A percentile compares a stretch with the other conserved stretches of the same genome.
Evolutionary conservation across 768 basidiomycete genomes (phyloP).

Genomic region (Mycena latifolia): DNA sequence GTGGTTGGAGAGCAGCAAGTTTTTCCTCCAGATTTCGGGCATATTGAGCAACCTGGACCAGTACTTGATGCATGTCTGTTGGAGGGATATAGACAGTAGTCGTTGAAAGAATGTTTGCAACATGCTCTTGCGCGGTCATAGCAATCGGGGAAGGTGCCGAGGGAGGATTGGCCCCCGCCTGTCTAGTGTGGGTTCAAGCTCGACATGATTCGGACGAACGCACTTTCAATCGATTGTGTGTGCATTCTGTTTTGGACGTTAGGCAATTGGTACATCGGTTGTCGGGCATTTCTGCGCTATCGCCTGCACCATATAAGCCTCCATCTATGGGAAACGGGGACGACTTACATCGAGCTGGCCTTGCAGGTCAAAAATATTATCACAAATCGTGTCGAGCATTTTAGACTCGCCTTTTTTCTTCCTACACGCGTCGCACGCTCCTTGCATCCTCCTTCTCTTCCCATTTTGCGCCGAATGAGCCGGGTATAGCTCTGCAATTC

Average conservation of each 20-base stretch:
- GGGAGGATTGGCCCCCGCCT: too few relatives aligned
- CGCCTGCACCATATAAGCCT: slow-evolving; percentile 45
- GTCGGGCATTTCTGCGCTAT: slow-evolving; percentile 69
- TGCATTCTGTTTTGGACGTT: slow-evolving; percentile 60
- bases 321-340: too few relatives aligned
- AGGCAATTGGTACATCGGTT: slow-evolving; percentile 71
- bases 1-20: neutral
- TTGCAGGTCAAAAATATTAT: neutral
- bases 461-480: neutral
- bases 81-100: too few relatives aligned
- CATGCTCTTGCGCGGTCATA: slow-evolving; percentile 6
- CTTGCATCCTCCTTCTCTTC: slow-evolving; percentile 33
- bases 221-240: slow-evolving; percentile 70
- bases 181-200: slow-evolving; percentile 22
- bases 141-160: too few relatives aligned
- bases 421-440: slow-evolving; percentile 9
- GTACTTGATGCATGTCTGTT: too few relatives aligned
- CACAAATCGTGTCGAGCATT: slow-evolving; percentile 36
- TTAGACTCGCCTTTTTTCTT: slow-evolving; percentile 28
- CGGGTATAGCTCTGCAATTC: neutral
- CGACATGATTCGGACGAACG: slow-evolving; percentile 16
- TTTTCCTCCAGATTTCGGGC: too few relatives aligned
- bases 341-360: slow-evolving; percentile 29
- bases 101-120: slow-evolving; percentile 9
- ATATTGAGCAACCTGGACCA: too few relatives aligned